Base-by-base conservation (phyloP, 1,139 yeast genomes). In the Zhuliangozyma parablackwelliae region DNA sequence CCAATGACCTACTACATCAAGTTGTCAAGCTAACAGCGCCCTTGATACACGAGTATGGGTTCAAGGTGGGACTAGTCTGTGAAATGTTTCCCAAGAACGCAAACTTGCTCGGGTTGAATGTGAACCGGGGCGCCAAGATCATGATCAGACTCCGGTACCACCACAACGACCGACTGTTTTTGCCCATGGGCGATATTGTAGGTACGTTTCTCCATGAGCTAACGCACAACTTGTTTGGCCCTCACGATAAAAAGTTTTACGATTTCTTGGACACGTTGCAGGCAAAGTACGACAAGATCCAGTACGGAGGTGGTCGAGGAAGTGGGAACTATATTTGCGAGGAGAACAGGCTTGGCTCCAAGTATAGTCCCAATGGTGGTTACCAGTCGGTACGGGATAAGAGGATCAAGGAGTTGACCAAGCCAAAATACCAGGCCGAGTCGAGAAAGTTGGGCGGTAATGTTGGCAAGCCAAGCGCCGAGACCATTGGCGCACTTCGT, bases 161-260 rank as follows among this genome's bases (percentile, higher is more conserved):
- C 16, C 58, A 66, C 21, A 76, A 83, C 51, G 76, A 75, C 28
- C 51, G 63, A 25, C 63, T 61, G 59, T 89, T 90, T 53, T 59
- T 80, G 21, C 82, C 90, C 1, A 63, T 83, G 57, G 77, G 81
- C 10, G 82, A 80, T 37, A 61, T 89, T 2, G 54, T 90, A 11
- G 96, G 90, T 0, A 88, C 96, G 0, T 75, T 89, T 78, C 65
- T 92, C 9, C 98, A 92, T 57, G 98, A 92, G 56, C 65, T 92
- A 32, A 77, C 89, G 2, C 98, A 92, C 54, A 90, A 88, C 56
- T 54, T 71, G 24, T 66, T 66, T 50, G 96, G 96, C 0, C 83
- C 95, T 0, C 98, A 92, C 54, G 84, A 92, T 59, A 75, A 65
- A 13, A 63, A 61, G 43, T 92, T 92, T 54, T 87, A 87, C 53